Evolutionary conservation across 208 protist genomes (phyloP), one percentile per base, ranked within the genome.

Genomic region (Crithidia brevicula): DNA sequence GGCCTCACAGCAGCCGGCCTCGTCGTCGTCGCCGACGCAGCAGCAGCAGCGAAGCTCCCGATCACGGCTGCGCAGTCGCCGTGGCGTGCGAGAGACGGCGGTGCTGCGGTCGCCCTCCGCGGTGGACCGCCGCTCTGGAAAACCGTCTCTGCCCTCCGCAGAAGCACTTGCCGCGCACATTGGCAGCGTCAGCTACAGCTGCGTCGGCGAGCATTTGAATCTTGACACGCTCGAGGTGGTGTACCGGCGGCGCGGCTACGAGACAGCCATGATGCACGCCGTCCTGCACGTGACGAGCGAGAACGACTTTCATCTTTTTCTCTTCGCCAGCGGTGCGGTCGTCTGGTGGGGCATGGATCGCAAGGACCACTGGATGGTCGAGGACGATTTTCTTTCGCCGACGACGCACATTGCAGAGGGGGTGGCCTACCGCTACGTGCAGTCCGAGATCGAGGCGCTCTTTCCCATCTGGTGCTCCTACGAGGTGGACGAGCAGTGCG

Each of bases 311-410:
- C 76, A 93, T 68, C 67, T 93, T 0, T 90, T 90, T 52, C 36
- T 88, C 18, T 90, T 93, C 62, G 22, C 69, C 0, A 83, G 82
- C 51, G 87, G 87, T 13, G 72, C 81, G 9, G 82, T 93, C 22
- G 87, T 93, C 36, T 93, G 87, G 83, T 93, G 87, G 84, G 87
- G 87, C 11, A 67, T 85, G 52, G 74, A 88, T 59, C 87, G 83
- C 27, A 74, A 61, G 20, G 75, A 89, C 27, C 87, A 93, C 54
- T 89, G 83, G 79, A 62, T 89, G 40, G 82, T 90, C 25, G 81
- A 90, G 31, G 82, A 89, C 66, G 83, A 93, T 49, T 93, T 90
- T 62, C 46, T 93, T 9, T 75, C 86, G 3, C 34, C 66, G 13
- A 30, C 45, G n/a, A 73, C 67, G 31, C 77, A 74, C 56, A 65